A percentile compares a stretch with the other conserved stretches of the same genome.
These are phyloP conservation scores for Chlamydomonas sp. DNA, from an alignment of 139 green algal species.

Conservation along the genomic window DNA sequence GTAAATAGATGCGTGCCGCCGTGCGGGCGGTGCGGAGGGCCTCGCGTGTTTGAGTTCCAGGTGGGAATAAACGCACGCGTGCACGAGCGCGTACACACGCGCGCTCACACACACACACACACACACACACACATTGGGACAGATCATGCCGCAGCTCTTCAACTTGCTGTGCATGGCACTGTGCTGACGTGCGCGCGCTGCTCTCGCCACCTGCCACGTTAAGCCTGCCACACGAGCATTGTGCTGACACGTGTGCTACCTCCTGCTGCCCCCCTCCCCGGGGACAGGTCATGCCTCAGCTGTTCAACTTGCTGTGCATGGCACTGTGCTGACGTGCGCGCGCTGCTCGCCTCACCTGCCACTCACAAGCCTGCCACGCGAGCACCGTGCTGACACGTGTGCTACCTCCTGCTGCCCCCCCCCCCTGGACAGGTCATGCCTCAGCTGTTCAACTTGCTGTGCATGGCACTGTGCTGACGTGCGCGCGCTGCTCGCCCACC, in stretches of 20 bases:
- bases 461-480: no score
- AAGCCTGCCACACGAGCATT: neutral
- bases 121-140: no score
- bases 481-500: no score
- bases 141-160: no score
- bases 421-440: no score
- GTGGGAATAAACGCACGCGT: no score
- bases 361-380: neutral
- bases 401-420: neutral
- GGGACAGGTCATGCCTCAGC: conserved; percentile 59
- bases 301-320: conserved; percentile 57
- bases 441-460: no score
- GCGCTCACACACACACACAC: no score
- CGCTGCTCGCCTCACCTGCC: no score
- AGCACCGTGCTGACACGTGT: neutral
- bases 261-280: neutral
- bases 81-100: no score
- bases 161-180: no score
- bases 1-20: conserved; percentile 41
- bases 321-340: conserved; percentile 41
- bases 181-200: no score
- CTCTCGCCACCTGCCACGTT: neutral
- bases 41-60: conserved; percentile 70
- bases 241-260: neutral
- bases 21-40: conserved; percentile 49